Base-by-base conservation (phyloP, 805 yeast genomes). In the Wickerhamomyces queroliae region DNA sequence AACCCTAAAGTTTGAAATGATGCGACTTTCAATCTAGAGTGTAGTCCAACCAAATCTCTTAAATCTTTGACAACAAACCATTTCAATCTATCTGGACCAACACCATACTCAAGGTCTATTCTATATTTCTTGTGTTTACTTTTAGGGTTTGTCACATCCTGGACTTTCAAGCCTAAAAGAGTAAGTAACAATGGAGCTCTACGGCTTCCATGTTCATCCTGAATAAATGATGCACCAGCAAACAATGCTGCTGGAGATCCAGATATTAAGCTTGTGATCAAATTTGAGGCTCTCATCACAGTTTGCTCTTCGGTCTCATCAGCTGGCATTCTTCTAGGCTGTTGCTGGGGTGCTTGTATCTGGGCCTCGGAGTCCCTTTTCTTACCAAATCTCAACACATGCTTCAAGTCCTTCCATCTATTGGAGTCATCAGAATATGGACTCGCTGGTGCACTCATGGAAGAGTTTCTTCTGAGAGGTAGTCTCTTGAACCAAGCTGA, bases 41-140 rank as follows among this genome's bases (percentile, higher is more conserved):
- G 95, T 40, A 91, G 67, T 20, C 69, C 70, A n/a, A 75, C 63
- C 32, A 93, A 67, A 45, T 89, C 96, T 49, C 79, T 77, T 35
- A 81, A 76, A 18, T 78, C 82, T 50, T 82, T 83, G 22, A 77
- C 69, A 7, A 93, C 75, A 1, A 81, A 67, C 99, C 99, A 93
- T 49, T 76, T 76, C 50, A 89, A 65, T 39, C 89, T 64, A 40
- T 80, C 76, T 6, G 78, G 75, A 2, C 96, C 96, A 24, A 89
- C 76, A 7, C 98, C 99, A 55, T 93, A 93, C 55, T 90, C 96
- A 33, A 93, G 66, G 36, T 83, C 85, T n/a, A 93, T 65, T 43
- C 74, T 68, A 49, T 75, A 83, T 39, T 68, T 72, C 41, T 61
- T 59, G 36, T 65, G 67, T 11, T 41, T 47, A 28, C 42, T 47